Percentiles rank a stretch among this genome's conserved stretches.
Evolutionary conservation across 2,329 filamentous ascomycete species (phyloP).

Genomic region (Metarhizium guizhouense): DNA sequence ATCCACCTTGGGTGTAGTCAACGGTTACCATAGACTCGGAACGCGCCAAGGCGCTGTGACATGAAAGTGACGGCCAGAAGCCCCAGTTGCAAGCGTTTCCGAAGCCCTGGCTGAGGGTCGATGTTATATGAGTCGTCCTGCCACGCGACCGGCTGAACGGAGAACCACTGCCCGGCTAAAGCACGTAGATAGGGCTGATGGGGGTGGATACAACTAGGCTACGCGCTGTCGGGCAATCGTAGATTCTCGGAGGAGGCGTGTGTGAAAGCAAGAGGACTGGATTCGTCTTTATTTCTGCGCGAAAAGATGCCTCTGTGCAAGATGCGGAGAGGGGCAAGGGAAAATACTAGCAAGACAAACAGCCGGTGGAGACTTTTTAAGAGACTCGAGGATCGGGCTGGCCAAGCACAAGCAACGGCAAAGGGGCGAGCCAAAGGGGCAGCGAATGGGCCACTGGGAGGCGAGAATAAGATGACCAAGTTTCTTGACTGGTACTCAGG

Average conservation of each 20-base stretch:
- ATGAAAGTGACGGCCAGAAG: neutral
- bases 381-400: neutral
- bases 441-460: neutral
- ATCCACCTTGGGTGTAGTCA: neutral
- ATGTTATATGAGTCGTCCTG: neutral
- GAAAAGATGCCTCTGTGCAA: neutral
- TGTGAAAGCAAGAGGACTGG: neutral
- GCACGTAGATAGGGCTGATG: neutral
- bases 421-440: neutral
- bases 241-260: neutral
- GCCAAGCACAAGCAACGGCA: neutral
- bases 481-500: neutral
- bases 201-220: neutral
- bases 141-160: neutral
- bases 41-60: neutral
- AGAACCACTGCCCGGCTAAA: neutral
- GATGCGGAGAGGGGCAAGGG: neutral
- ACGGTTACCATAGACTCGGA: neutral
- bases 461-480: neutral
- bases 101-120: neutral
- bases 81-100: neutral
- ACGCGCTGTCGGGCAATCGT: neutral
- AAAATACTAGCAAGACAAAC: neutral
- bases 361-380: neutral
- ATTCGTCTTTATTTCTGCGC: neutral